Evolutionary conservation across 2,329 filamentous ascomycete genomes (phyloP), one percentile per base, ranked within the genome.

Genomic region (Aspergillus sp.): DNA sequence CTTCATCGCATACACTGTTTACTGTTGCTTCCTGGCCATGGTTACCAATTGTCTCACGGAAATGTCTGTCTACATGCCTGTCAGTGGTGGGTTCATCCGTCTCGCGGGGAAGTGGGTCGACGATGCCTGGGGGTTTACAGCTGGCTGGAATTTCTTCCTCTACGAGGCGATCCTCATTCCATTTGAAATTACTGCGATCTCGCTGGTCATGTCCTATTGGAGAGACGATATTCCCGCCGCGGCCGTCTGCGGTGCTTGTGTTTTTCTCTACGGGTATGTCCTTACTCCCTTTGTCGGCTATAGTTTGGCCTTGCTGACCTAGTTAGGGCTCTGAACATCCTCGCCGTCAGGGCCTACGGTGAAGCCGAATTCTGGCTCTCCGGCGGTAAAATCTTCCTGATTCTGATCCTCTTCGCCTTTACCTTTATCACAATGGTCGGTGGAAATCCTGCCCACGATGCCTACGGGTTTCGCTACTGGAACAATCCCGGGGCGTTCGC

Each of bases 391-490:
- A 81, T 90, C 2, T 63, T 90, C 2, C 79, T 90, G 46, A 87
- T 89, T 56, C 71, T 90, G 27, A 85, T 82, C 1, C 79, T 91
- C 27, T 81, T 90, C 64, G 64, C 84, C 59, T 91, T 89, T 75
- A 91, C 90, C 8, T 90, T 93, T 66, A 80, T 93, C 60, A 85
- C 87, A 60, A 91, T 92, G 86, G 77, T 92, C 1, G 90, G 90
- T 7, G 90, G 88, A 3, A 92, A 91, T 64, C 90, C 90, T 0
- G 69, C 84, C 1, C 79, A 83, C 52, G 87, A 91, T 63, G 77
- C 81, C 0, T 89, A 89, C 60, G 89, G 89, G 0, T 91, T 91
- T 69, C 81, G 84, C 9, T 81, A 85, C 66, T 87, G 84, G 73
- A 67, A 4, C 14, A 50, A 27, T 11, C 58, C 58, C 8, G 53